A percentile compares a stretch with the other conserved stretches of the same genome.
phyloP scores from a whole-genome alignment of 2,329 filamentous ascomycete genomes.

The Monilinia aucupariae region DNA sequence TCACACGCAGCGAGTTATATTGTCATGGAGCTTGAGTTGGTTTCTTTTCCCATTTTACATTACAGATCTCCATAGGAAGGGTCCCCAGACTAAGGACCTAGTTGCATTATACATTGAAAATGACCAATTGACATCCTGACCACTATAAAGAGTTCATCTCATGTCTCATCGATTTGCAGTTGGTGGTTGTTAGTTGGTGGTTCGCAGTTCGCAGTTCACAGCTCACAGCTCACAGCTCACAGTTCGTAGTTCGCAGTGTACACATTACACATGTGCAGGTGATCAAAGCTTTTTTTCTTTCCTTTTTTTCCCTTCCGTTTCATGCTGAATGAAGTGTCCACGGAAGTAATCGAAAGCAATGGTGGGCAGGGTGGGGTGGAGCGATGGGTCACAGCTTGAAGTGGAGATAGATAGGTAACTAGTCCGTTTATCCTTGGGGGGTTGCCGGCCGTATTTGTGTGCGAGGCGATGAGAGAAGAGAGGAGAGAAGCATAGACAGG shows the following conservation, averaged over 20 bases:
- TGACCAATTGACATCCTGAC: constrained; percentile 29
- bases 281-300: neutral
- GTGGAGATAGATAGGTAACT: neutral
- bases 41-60: constrained; percentile 33
- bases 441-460: too few relatives aligned
- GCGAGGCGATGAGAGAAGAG: too few relatives aligned
- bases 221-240: neutral
- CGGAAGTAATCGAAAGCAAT: too few relatives aligned
- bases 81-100: constrained; percentile 29
- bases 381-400: neutral
- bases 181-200: neutral
- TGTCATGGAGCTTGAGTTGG: constrained; percentile 16
- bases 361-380: too few relatives aligned
- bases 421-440: too few relatives aligned
- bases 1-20: constrained; percentile 33
- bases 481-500: too few relatives aligned
- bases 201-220: neutral
- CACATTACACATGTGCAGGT: neutral
- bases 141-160: constrained; percentile 15
- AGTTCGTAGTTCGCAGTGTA: too few relatives aligned
- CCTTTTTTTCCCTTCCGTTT: neutral
- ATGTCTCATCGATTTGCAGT: neutral
- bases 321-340: constrained; percentile 10
- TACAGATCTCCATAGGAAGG: constrained; percentile 27
- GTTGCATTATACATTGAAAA: constrained; percentile 30